Base-by-base conservation (phyloP, 345 rosid species). In the Aurinia saxatilis region DNA sequence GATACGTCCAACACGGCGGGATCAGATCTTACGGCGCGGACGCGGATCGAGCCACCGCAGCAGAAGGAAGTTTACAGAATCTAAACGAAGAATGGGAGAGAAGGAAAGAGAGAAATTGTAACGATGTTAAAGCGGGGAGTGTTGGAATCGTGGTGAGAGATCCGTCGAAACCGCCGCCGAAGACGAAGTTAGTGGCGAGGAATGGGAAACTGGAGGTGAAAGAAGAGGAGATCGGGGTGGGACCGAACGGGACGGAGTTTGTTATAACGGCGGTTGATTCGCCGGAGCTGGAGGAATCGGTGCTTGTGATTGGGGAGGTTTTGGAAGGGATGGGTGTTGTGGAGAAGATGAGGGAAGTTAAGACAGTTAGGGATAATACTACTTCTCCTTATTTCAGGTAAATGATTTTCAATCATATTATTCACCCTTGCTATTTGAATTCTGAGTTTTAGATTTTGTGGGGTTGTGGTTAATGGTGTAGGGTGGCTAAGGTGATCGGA, bases 351-450 rank as follows among this genome's bases (percentile, higher is more conserved):
- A 81, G 82, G 33, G 60, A 69, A 40, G 91, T 86, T 12, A 88
- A 84, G 80, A 86, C 91, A 0, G 95, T 88, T 38, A 86, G 73
- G 47, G 98, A 91, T 38, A 91, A 88, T 50, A 88, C 90, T 4
- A 45, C 62, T 23, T 91, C 96, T 62, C 93, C 98, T 48, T 91
- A 88, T 74, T 91, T 91, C 84, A 84, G 84, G 98, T 88, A 16
- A 70, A 10, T 23, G 1, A n/a, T 6, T 2, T 25, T 27, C n/a
- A 19, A 21, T 8, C 1, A 21, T 0, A 25, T 8, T 63, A 6
- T 39, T 48, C 5, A 16, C 40, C 65, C 70, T 58, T 71, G 56
- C 21, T 50, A 57, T 65, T 17, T 57, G 37, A 47, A 42, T 42
- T 14, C 3, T 23, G 1, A 8, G 23, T 30, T 11, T 8, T 7